These are phyloP conservation scores for Leptomonas pyrrhocoris DNA, from an alignment of 208 protist species.

Conservation along the genomic window DNA sequence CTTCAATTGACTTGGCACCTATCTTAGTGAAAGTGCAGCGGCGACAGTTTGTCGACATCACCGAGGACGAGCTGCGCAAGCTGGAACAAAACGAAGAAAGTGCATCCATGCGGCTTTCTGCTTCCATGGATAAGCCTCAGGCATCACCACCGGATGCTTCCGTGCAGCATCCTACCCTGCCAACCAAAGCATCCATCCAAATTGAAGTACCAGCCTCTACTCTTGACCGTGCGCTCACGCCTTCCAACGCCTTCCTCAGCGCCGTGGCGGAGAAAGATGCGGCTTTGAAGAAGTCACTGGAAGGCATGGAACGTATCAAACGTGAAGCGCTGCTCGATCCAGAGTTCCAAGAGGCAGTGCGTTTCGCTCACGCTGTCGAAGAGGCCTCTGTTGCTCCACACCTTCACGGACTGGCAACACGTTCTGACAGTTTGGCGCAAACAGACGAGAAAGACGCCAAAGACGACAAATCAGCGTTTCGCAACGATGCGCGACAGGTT, in stretches of 20 bases:
- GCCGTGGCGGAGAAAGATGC: constrained; percentile 52
- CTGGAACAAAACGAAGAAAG: constrained; percentile 72
- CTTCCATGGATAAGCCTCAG: background rate
- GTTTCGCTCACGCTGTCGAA: constrained; percentile 57
- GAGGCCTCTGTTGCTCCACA: constrained; percentile 44
- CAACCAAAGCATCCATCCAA: background rate
- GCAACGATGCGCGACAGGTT: background rate
- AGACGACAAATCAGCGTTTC: background rate
- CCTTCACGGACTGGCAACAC: constrained; percentile 24
- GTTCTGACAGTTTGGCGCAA: background rate
- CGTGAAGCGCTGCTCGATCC: constrained; percentile 70
- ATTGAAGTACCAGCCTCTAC: constrained; percentile 28
- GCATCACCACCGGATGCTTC: background rate
- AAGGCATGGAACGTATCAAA: constrained; percentile 75
- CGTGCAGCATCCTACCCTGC: background rate
- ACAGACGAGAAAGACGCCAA: background rate
- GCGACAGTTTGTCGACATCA: constrained; percentile 57
- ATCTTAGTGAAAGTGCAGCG: constrained; percentile 54
- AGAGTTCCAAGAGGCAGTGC: constrained; percentile 73
- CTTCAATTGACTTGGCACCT: constrained; percentile 63
- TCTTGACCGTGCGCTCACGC: constrained; percentile 65
- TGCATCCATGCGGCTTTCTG: constrained; percentile 14
- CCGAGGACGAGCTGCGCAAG: constrained; percentile 53
- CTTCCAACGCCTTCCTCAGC: constrained; percentile 73
- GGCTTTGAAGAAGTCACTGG: constrained; percentile 45